Evolutionary conservation across 2,329 filamentous ascomycete species (phyloP), one percentile per base, ranked within the genome.

Genomic region (Alternaria atra): DNA sequence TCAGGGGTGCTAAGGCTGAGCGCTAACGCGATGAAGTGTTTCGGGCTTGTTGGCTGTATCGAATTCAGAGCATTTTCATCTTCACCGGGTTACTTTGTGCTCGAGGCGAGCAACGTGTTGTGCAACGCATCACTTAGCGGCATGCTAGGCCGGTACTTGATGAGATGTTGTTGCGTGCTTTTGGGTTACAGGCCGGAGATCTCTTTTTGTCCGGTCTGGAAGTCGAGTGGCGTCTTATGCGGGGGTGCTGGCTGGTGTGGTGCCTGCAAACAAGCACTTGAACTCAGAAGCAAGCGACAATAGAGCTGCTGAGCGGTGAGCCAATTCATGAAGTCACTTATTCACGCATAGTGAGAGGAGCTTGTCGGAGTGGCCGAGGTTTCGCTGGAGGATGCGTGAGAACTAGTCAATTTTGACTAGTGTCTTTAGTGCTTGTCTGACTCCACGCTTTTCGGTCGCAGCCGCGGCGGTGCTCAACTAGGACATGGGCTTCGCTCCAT

Each of bases 31-130:
- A 43, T 54, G 20, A 9, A 44, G 54, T 51, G 15, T 44, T 23
- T 44, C 40, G 27, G 42, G 10, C 46, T 40, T 60, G 32, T 27
- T 51, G 54, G 40, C 50, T 47, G 51, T 55, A 55, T 65, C 47
- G 54, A 53, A 61, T 55, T 55, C n/a, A 47, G 30, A 52, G 60
- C 56, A 52, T 32, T 50, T 56, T 48, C 13, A 20, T 34, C 27
- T 52, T 23, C 25, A 29, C 10, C 7, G 32, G 10, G 32, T 30
- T 42, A 34, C 10, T 37, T 6, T 10, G 20, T 27, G 35, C 46
- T 42, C 23, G 23, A 39, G 47, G 39, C 37, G 46, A 46, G 32
- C 9, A 8, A 12, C 47, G 29, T 40, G n/a, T 56, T 44, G 47
- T 52, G 17, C 17, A 30, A 25, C 30, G 27, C 20, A 17, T 46